Percentiles rank a stretch among this genome's conserved stretches.
Evolutionary conservation across 768 basidiomycete genomes (phyloP).

Genomic region (Daedaleopsis nitida): DNA sequence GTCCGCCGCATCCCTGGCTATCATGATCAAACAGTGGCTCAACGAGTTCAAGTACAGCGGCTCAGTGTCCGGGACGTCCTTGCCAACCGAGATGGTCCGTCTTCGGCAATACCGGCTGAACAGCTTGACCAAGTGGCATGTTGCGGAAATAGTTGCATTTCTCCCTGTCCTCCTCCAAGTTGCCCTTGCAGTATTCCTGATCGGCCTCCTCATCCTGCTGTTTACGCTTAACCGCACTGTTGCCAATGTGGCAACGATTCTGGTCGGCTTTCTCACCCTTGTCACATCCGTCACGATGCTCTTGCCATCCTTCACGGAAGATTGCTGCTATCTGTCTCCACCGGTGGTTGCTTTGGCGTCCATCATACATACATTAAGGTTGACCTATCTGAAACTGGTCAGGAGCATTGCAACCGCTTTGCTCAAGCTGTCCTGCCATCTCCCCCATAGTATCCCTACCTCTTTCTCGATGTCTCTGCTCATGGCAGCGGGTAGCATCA

Average conservation of each 20-base stretch:
- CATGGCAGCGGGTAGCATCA: background rate
- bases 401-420: background rate
- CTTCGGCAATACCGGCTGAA: constrained; percentile 27
- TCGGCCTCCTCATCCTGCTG: constrained; percentile 23
- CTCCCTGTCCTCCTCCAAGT: constrained; percentile 23
- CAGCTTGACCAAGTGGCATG: constrained; percentile 24
- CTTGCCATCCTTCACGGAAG: constrained; percentile 13
- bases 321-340: constrained; percentile 23
- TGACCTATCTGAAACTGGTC: background rate
- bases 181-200: constrained; percentile 18
- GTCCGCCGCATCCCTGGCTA: constrained; percentile 25
- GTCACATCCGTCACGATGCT: constrained; percentile 20
- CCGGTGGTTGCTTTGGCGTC: constrained; percentile 10
- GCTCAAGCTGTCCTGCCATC: too few relatives aligned
- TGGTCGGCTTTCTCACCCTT: constrained; percentile 9
- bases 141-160: constrained; percentile 22
- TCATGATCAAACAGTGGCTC: constrained; percentile 33
- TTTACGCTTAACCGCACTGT: constrained; percentile 22
- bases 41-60: constrained; percentile 24
- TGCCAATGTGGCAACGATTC: constrained; percentile 15
- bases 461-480: too few relatives aligned
- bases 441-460: too few relatives aligned
- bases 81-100: constrained; percentile 22
- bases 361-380: background rate
- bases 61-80: constrained; percentile 21